A percentile compares a stretch with the other conserved stretches of the same genome.
phyloP scores from a whole-genome alignment of 148 eudicot species.

The Tetragonia tetragonoides region DNA sequence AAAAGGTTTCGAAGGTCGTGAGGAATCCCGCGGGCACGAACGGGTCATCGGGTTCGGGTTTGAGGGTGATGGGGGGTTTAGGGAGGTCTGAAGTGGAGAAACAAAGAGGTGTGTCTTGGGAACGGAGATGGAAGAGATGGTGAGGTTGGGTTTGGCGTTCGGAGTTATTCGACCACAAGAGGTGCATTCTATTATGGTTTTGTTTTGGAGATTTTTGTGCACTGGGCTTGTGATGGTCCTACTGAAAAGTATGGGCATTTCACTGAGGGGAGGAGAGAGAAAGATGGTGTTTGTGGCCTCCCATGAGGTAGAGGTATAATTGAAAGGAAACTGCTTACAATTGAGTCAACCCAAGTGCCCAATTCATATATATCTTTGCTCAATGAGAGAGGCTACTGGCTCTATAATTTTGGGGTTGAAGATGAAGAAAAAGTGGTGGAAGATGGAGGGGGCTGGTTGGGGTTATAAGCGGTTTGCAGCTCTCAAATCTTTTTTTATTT shows the following conservation, averaged over 20 bases:
- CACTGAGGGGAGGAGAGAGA: slow-evolving; percentile 31
- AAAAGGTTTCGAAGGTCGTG: slow-evolving; percentile 88
- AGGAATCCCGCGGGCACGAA: slow-evolving; percentile 85
- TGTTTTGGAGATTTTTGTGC: slow-evolving; percentile 47
- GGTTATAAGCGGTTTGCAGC: too few species aligned
- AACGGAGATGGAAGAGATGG: slow-evolving; percentile 81
- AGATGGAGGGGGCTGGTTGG: too few species aligned
- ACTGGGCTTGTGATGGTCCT: slow-evolving; percentile 29
- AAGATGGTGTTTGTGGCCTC: too few species aligned
- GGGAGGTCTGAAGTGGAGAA: slow-evolving; percentile 93
- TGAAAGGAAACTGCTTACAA: background rate
- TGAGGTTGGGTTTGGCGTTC: slow-evolving; percentile 80
- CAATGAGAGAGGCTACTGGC: too few species aligned
- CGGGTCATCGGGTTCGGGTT: slow-evolving; percentile 51
- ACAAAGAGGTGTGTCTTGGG: slow-evolving; percentile 68
- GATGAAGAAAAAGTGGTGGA: too few species aligned
- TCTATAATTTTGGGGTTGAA: too few species aligned
- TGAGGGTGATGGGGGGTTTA: slow-evolving; percentile 27
- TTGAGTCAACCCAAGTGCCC: too few species aligned
- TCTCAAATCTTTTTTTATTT: too few species aligned
- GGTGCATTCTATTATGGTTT: slow-evolving; percentile 67
- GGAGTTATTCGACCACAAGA: slow-evolving; percentile 73
- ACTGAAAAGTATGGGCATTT: slow-evolving; percentile 70
- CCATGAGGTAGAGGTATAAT: too few species aligned
- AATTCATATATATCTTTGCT: too few species aligned